Conservation (phyloP, 768 basidiomycete species). For the Tricholoma flavovirens region DNA sequence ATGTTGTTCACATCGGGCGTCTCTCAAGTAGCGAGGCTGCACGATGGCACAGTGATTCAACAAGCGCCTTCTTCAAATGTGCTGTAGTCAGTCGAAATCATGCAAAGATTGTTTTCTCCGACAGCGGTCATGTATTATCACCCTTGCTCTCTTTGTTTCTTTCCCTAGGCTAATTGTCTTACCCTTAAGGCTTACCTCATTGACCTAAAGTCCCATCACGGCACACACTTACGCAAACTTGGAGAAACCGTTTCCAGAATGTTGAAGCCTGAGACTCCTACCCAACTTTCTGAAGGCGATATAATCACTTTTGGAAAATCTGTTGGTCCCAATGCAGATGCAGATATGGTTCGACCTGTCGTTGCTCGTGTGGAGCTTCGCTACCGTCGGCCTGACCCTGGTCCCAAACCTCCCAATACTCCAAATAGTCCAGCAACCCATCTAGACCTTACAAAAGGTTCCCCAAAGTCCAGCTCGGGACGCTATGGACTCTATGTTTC, state of each 20-base stretch:
- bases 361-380: constrained; percentile 55
- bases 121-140: constrained; percentile 57
- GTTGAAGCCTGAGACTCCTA: constrained; percentile 51
- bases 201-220: constrained; percentile 72
- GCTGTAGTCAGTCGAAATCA: constrained; percentile 77
- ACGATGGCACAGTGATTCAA: constrained; percentile 32
- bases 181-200: constrained; percentile 55
- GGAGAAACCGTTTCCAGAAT: constrained; percentile 43
- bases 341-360: constrained; percentile 57
- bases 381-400: constrained; percentile 2
- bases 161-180: constrained; percentile 12
- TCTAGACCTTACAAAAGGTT: constrained; percentile 12
- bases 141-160: constrained; percentile 4
- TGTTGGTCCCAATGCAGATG: constrained; percentile 57
- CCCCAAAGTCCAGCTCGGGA: constrained; percentile 37
- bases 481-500: constrained; percentile 55
- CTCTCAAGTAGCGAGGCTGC: constrained; percentile 47
- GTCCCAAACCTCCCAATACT: constrained; percentile 15
- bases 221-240: constrained; percentile 57
- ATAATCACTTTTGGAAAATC: constrained; percentile 72
- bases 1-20: constrained; percentile 61
- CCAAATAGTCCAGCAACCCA: constrained; percentile 23
- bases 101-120: constrained; percentile 70
- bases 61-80: constrained; percentile 63
- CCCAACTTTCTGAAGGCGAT: constrained; percentile 60